Conservation (phyloP, 768 basidiomycete genomes). For the Russula abietina region DNA sequence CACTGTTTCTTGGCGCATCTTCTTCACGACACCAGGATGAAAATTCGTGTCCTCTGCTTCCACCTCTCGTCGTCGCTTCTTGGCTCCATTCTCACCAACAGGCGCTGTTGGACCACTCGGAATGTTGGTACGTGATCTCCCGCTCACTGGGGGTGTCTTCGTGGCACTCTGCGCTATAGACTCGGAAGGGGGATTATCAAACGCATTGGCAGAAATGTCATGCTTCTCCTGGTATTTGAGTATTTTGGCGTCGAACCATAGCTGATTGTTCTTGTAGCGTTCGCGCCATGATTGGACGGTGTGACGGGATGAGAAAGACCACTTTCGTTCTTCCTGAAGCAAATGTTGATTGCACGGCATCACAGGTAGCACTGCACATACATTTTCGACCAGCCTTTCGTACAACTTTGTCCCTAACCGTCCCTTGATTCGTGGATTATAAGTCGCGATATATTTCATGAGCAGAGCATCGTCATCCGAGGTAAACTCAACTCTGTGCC, state of each 20-base stretch:
- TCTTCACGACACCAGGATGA: conserved; percentile 1
- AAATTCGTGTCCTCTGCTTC: not conserved
- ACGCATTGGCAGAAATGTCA: conserved; percentile 1
- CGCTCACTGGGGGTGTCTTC: not conserved
- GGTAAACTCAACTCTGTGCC: conserved; percentile 29
- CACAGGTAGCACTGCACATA: conserved; percentile 28
- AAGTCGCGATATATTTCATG: conserved; percentile 43
- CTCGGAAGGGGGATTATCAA: not conserved
- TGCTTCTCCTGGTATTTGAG: conserved; percentile 36
- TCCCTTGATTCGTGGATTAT: conserved; percentile 38
- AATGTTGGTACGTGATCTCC: not conserved
- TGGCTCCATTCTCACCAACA: not conserved
- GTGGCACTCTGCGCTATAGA: not conserved
- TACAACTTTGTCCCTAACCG: conserved; percentile 46
- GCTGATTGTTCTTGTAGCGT: conserved; percentile 45
- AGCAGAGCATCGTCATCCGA: conserved; percentile 40
- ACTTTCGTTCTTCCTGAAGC: conserved; percentile 36
- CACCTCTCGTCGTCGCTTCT: conserved; percentile 13
- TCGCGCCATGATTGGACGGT: conserved; percentile 60
- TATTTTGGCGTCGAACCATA: conserved; percentile 41
- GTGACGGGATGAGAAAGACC: conserved; percentile 50
- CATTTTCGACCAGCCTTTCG: conserved; percentile 40
- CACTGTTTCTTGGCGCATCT: conserved; percentile 1
- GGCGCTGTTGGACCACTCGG: not conserved
- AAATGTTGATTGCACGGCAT: not conserved